These are phyloP conservation scores for Oryza nivara DNA, from an alignment of 176 grass and related monocot genomes.

Conservation along the genomic window DNA sequence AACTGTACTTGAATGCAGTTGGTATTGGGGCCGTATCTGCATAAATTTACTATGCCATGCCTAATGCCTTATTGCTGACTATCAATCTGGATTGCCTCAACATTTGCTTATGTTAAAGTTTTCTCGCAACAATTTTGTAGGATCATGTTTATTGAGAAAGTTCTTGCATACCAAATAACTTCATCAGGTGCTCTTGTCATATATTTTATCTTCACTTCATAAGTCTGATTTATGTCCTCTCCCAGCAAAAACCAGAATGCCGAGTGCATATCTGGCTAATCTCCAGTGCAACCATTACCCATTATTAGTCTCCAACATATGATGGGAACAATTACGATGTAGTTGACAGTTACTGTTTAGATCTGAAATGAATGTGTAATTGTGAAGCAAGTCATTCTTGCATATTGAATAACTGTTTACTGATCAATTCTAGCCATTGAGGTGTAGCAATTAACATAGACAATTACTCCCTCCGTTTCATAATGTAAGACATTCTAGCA, in stretches of 20 bases:
- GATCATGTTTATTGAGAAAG: neutral
- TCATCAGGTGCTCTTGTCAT: neutral
- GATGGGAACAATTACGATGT: neutral
- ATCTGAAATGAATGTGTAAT: neutral
- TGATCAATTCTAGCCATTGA: neutral
- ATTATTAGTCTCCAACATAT: neutral
- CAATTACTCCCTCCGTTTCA: neutral
- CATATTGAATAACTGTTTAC: neutral
- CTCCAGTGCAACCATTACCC: neutral
- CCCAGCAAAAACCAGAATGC: neutral
- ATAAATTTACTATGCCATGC: neutral
- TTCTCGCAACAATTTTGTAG: neutral
- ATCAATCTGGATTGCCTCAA: neutral
- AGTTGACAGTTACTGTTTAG: neutral
- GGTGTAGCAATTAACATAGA: neutral
- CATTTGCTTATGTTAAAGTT: slow-evolving; percentile 1
- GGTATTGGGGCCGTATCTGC: neutral
- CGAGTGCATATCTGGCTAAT: neutral
- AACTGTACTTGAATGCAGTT: neutral
- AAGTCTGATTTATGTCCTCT: neutral
- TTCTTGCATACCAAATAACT: neutral
- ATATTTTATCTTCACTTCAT: neutral
- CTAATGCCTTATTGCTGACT: neutral
- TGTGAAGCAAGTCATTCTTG: neutral
- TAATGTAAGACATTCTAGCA: too few species aligned